Percentiles rank a stretch among this genome's conserved stretches.
Conservation (phyloP, 768 basidiomycete species). For the Tylopilus rubrobrunneus region DNA sequence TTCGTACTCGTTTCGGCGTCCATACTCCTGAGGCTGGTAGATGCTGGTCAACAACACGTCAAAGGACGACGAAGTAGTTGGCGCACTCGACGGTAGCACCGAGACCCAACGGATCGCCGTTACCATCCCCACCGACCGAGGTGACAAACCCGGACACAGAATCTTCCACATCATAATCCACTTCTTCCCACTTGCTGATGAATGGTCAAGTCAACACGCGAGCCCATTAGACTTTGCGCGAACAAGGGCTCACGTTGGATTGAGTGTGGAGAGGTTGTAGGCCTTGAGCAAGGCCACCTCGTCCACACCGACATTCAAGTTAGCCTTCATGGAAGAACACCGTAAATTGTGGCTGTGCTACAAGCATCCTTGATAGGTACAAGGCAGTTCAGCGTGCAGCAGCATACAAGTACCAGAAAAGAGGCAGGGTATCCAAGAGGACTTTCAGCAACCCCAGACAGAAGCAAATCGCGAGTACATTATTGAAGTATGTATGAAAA, state of each 20-base stretch:
- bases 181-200: constrained; percentile 81
- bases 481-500: too few relatives aligned
- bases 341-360: neutral
- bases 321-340: constrained; percentile 39
- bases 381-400: too few relatives aligned
- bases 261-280: constrained; percentile 76
- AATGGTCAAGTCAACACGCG: constrained; percentile 3
- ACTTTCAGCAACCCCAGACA: too few relatives aligned
- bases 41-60: neutral
- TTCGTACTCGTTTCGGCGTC: constrained; percentile 70
- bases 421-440: too few relatives aligned
- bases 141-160: constrained; percentile 67
- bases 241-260: constrained; percentile 59
- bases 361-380: too few relatives aligned
- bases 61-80: neutral
- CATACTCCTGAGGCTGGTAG: constrained; percentile 55
- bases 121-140: constrained; percentile 54
- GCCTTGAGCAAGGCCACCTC: constrained; percentile 82
- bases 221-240: neutral
- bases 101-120: constrained; percentile 77
- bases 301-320: constrained; percentile 56
- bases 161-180: constrained; percentile 81
- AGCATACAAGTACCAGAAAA: too few relatives aligned
- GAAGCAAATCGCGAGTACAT: too few relatives aligned
- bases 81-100: constrained; percentile 59